phyloP scores from a whole-genome alignment of 2,329 filamentous ascomycete genomes.

The Fusarium clavum region DNA sequence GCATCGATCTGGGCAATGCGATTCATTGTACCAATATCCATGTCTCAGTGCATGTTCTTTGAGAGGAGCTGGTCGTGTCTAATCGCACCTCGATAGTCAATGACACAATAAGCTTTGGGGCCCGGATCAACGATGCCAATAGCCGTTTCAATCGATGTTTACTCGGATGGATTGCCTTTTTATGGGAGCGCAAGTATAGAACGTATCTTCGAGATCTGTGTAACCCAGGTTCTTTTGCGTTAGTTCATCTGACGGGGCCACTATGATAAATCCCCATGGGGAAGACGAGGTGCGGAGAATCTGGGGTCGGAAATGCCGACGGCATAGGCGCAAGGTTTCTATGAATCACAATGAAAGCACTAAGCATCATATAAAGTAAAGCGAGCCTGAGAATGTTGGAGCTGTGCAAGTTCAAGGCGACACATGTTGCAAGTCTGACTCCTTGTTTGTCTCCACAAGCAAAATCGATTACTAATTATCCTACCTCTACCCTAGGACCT shows the following conservation, averaged over 20 bases:
- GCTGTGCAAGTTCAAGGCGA: not conserved
- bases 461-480: not conserved
- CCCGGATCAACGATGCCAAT: not conserved
- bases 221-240: not conserved
- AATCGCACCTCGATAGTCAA: not conserved
- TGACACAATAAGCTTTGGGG: not conserved
- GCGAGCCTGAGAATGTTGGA: not conserved
- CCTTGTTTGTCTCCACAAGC: not conserved
- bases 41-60: not conserved
- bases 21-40: not conserved
- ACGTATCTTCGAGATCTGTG: not conserved
- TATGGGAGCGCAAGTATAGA: not conserved
- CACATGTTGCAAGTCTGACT: not conserved
- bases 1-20: not conserved
- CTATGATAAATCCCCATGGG: not conserved
- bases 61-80: not conserved
- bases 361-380: not conserved
- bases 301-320: slow-evolving; percentile 10
- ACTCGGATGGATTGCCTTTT: not conserved
- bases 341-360: not conserved
- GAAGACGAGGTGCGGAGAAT: not conserved
- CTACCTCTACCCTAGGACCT: not conserved
- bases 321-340: not conserved
- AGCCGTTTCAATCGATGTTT: not conserved
- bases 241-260: not conserved